A percentile compares a stretch with the other conserved stretches of the same genome.
These are phyloP conservation scores for Neurospora tetraspora DNA, from an alignment of 495 filamentous ascomycete species.

Conservation along the genomic window DNA sequence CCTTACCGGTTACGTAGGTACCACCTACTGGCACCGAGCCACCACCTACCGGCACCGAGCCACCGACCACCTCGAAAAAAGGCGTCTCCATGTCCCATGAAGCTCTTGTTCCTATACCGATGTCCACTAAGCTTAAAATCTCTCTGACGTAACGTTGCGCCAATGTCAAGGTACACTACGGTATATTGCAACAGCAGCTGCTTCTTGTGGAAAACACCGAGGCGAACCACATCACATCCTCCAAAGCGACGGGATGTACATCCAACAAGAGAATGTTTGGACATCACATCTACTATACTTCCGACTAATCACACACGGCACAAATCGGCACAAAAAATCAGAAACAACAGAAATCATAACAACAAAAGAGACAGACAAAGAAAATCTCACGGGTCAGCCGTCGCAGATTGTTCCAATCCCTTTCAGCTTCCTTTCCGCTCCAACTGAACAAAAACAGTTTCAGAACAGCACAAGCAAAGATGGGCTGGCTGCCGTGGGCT, in stretches of 20 bases:
- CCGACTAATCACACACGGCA: neutral
- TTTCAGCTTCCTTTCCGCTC: neutral
- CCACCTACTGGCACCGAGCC: conserved; percentile 42
- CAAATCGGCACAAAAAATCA: neutral
- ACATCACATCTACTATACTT: neutral
- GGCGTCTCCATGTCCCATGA: conserved; percentile 36
- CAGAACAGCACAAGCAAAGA: neutral
- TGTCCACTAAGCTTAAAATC: neutral
- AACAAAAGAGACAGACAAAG: neutral
- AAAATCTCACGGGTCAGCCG: neutral
- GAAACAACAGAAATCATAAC: neutral
- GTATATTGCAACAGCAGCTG: neutral
- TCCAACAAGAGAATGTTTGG: neutral
- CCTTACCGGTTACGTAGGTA: neutral
- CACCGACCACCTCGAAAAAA: conserved; percentile 18
- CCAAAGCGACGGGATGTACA: neutral
- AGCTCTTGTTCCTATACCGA: neutral
- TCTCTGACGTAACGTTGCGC: conserved; percentile 24
- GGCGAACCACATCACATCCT: neutral
- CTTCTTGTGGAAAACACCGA: neutral
- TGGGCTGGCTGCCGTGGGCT: too few relatives aligned
- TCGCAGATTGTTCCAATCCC: neutral
- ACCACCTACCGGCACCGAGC: conserved; percentile 41
- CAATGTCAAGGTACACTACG: neutral
- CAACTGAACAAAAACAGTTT: neutral